Percentiles rank a stretch among this genome's conserved stretches.
Conservation (phyloP, 1,284 basidiomycete species). For the Cryptococcus maquisensis region DNA sequence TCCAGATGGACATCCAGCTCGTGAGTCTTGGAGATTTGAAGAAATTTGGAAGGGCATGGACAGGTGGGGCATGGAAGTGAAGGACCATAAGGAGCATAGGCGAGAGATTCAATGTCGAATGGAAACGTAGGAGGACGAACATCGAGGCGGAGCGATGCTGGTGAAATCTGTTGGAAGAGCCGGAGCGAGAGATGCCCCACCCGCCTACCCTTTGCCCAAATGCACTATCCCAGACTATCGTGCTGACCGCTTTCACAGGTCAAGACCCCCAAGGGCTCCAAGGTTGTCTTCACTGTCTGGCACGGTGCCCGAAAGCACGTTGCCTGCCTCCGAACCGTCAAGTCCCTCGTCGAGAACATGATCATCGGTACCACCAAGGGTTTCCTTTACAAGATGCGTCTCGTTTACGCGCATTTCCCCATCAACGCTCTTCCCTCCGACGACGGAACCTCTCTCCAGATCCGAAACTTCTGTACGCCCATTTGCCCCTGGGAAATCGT, state of each 20-base stretch:
- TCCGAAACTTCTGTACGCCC: slow-evolving; percentile 91
- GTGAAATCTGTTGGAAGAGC: too few species aligned
- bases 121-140: not conserved
- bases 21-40: slow-evolving; percentile 50
- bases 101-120: not conserved
- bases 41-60: not conserved
- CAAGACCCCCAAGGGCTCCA: slow-evolving; percentile 55
- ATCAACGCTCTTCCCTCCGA: slow-evolving; percentile 98
- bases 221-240: not conserved
- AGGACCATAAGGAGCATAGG: not conserved
- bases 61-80: not conserved
- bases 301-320: slow-evolving; percentile 98
- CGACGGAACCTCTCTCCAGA: slow-evolving; percentile 74
- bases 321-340: slow-evolving; percentile 94
- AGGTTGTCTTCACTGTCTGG: slow-evolving; percentile 93
- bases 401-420: slow-evolving; percentile 99
- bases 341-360: slow-evolving; percentile 94
- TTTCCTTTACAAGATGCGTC: slow-evolving; percentile 99
- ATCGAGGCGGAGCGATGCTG: not conserved
- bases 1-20: slow-evolving; percentile 93
- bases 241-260: slow-evolving; percentile 32
- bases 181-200: not conserved
- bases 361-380: slow-evolving; percentile 96
- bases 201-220: not conserved
- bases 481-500: not conserved